Base-by-base conservation (phyloP, 1,139 yeast genomes). In the Taphrina confusa region DNA sequence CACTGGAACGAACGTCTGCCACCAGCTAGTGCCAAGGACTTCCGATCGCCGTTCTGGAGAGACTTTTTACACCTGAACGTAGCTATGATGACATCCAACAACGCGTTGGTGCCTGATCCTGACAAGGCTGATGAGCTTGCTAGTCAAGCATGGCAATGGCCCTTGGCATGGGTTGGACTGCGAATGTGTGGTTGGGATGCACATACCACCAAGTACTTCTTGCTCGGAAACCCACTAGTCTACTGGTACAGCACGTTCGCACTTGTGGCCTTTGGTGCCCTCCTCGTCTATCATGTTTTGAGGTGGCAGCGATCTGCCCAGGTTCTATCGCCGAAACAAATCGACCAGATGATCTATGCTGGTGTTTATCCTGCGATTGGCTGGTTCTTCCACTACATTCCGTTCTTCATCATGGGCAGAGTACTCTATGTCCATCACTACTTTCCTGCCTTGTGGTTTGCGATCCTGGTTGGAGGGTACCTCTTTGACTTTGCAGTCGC, bases 61-160 rank as follows among this genome's bases (percentile, higher is more conserved):
- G 97, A 92, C 76, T 94, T 94, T 67, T 77, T 94, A 66, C 96
- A 90, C 75, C 78, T 94, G 69, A 92, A 92, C 73, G 82, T 90
- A 71, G 98, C 97, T 22, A 94, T 92, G 97, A 90, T 91, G 97
- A 96, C 97, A 25, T 88, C 97, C 47, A 94, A 94, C 77, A 94
- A 94, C 70, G 97, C 96, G 2, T 81, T 92, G 70, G 83, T 92
- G 61, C 97, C 98, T 34, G 98, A 92, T 70, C 74, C 80, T 16
- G 98, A 94, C 68, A 91, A 92, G 75, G 84, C 82, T 68, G 99
- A 94, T 72, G 91, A 85, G 67, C 80, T 94, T 68, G 95, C 97
- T 1, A 89, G 97, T 16, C 72, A 82, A 55, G 92, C 92, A 68
- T 94, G 98, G 98, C 92, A 94, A 80, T 94, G 99, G 99, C 99